Evolutionary conservation across 495 filamentous ascomycete species (phyloP), one percentile per base, ranked within the genome.

Genomic region (Tetracladium setigerum): DNA sequence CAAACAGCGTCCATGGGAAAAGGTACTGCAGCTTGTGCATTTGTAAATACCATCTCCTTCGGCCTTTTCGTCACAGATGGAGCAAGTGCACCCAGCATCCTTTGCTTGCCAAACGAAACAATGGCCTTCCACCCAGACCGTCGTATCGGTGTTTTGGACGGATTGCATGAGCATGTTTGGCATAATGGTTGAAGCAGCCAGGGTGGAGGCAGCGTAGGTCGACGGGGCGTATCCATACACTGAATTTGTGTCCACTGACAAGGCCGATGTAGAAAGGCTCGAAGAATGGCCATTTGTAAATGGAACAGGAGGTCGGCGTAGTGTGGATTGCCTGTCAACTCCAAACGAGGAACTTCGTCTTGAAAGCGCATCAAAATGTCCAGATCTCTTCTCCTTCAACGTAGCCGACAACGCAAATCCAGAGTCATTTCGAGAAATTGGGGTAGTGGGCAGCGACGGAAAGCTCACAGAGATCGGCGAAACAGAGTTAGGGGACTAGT

Each of bases 141-240:
- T 89, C 30, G 80, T 90, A 32, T 95, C 88, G 2, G 85, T 87
- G 57, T 95, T 94, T 31, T 77, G 72, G 7, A 95, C 86, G 2
- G 86, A 88, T 59, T 95, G 89, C 52, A 87, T 71, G 39, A 87
- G 70, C 67, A 94, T 79, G 60, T 89, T 87, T 11, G 92, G 91
- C 79, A 98, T 95, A 57, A 98, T 83, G 0, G 92, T 98, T 12
- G 89, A 95, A n/a, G 92, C 92, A 27, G 92, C 92, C n/a, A 97
- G 74, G 9, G 92, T 98, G 13, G 90, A 95, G 57, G 91, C 87
- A 2, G 92, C 92, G 66, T 96, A 98, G 2, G 90, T 87, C 2
- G 91, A 96, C 1, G 92, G 91, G 2, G 92, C 90, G 67, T 98
- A 98, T 3, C 74, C 77, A 13, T 81, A 83, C 12, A 82, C 91